Percentiles rank a stretch among this genome's conserved stretches.
Conservation (phyloP, 2,329 filamentous ascomycete genomes). For the Ascochyta lentis region DNA sequence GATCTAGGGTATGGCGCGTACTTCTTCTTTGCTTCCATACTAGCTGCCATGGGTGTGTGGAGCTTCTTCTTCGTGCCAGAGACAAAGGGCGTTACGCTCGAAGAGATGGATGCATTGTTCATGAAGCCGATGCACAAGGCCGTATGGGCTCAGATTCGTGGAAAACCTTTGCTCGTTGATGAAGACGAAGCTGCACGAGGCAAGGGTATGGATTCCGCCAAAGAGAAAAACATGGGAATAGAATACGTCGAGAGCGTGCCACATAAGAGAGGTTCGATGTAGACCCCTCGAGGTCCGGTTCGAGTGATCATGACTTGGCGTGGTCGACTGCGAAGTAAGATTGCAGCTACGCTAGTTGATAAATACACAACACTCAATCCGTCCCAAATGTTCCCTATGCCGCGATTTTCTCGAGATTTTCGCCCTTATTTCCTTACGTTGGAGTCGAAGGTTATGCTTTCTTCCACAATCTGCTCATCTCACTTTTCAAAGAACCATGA, state of each 20-base stretch:
- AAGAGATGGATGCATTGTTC: slow-evolving; percentile 44
- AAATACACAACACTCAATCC: slow-evolving; percentile 12
- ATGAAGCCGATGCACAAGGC: slow-evolving; percentile 36
- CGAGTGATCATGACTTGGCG: not conserved
- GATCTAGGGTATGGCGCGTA: slow-evolving; percentile 49
- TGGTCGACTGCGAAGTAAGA: not conserved
- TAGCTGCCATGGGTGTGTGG: slow-evolving; percentile 41
- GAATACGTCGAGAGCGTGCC: slow-evolving; percentile 27
- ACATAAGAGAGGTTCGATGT: slow-evolving; percentile 8
- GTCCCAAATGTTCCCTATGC: not conserved
- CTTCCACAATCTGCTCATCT: not conserved
- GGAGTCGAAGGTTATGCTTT: not conserved
- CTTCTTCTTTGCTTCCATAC: slow-evolving; percentile 47
- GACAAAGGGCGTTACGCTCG: slow-evolving; percentile 41
- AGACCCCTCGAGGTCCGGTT: slow-evolving; percentile 1
- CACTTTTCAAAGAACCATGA: not conserved
- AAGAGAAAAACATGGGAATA: slow-evolving; percentile 29
- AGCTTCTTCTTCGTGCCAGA: slow-evolving; percentile 44
- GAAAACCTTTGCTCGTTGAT: slow-evolving; percentile 25
- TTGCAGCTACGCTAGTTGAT: slow-evolving; percentile 1
- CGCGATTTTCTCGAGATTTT: not conserved
- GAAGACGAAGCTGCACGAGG: slow-evolving; percentile 23
- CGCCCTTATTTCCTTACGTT: not conserved
- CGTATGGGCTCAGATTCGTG: slow-evolving; percentile 40
- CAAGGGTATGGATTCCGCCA: slow-evolving; percentile 22